These are phyloP conservation scores for Aspergillus wentii DNA, from an alignment of 495 filamentous ascomycete genomes.

Conservation along the genomic window DNA sequence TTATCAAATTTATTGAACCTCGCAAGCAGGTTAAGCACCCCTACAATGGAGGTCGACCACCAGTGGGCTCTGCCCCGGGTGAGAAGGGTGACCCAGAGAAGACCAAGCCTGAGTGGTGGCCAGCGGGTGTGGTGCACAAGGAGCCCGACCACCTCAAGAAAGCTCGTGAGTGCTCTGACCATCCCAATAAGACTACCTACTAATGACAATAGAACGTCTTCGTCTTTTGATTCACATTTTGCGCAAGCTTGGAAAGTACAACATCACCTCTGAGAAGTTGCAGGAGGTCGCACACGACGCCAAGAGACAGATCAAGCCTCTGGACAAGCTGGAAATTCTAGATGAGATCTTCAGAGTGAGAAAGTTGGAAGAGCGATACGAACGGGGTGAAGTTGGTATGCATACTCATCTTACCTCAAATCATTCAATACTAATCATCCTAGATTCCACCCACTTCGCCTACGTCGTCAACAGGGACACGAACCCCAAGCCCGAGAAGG, in stretches of 20 bases:
- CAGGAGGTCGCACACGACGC: constrained; percentile 38
- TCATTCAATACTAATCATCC: too few species aligned
- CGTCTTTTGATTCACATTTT: constrained; percentile 42
- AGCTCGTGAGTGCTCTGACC: constrained; percentile 52
- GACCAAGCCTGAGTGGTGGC: constrained; percentile 81
- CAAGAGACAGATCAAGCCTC: constrained; percentile 32
- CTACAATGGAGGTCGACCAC: constrained; percentile 59
- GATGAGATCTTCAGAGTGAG: constrained; percentile 51
- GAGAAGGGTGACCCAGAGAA: constrained; percentile 44
- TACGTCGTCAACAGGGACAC: constrained; percentile 36
- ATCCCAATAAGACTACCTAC: neutral
- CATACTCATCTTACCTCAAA: neutral
- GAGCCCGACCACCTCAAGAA: constrained; percentile 85
- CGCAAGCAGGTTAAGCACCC: constrained; percentile 82
- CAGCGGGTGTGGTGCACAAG: constrained; percentile 57
- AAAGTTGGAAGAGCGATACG: constrained; percentile 48
- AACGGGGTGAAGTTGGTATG: constrained; percentile 49
- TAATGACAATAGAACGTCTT: constrained; percentile 27
- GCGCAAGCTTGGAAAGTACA: constrained; percentile 29
- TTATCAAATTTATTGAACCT: constrained; percentile 77
- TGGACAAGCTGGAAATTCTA: constrained; percentile 36
- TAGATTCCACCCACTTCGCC: constrained; percentile 32
- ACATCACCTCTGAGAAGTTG: constrained; percentile 36
- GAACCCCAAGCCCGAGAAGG: constrained; percentile 33
- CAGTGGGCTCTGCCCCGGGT: constrained; percentile 30